Base-by-base conservation (phyloP, 345 rosid genomes). In the Acer saccharum region DNA sequence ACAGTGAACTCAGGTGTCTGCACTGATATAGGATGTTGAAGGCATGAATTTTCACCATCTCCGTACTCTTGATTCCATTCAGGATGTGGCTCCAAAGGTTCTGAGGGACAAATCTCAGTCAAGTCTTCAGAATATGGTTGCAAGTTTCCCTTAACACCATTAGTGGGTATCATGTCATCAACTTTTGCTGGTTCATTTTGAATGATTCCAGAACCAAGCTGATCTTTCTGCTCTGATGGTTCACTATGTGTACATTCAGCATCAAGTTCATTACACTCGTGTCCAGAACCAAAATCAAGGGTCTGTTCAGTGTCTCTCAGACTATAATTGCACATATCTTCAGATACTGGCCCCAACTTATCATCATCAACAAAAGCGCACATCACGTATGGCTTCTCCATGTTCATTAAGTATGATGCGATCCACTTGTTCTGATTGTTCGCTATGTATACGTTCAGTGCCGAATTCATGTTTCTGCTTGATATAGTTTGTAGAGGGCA, bases 321-420 rank as follows among this genome's bases (percentile, higher is more conserved):
- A 68, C 52, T 11, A 62, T 29, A 41, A 72, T 72, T 69, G 72
- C 75, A 27, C 61, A 76, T 68, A 68, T 74, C 77, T 67, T 82
- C 55, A 62, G 76, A 57, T 32, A 65, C 12, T 48, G 71, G 70
- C 18, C 17, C 78, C 65, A 73, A 73, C 46, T 54, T 69, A 32
- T 84, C 70, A 81, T 74, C 39, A 50, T 68, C 80, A 84, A 66
- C 81, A 79, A 60, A 18, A 52, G 71, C 76, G 72, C 72, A 69
- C 48, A 50, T 43, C 52, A 27, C 52, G 23, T 66, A 61, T 58
- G 35, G 64, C 71, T 72, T 72, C 81, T 78, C 72, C 75, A 14
- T 16, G 77, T 48, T 74, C 75, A 64, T 60, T 65, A 23, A 32
- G 73, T 61, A 73, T n/a, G 50, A 67, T 70, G 48, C 29, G 57